Base-by-base conservation (phyloP, 306 rosid genomes). In the Quillaja saponaria region DNA sequence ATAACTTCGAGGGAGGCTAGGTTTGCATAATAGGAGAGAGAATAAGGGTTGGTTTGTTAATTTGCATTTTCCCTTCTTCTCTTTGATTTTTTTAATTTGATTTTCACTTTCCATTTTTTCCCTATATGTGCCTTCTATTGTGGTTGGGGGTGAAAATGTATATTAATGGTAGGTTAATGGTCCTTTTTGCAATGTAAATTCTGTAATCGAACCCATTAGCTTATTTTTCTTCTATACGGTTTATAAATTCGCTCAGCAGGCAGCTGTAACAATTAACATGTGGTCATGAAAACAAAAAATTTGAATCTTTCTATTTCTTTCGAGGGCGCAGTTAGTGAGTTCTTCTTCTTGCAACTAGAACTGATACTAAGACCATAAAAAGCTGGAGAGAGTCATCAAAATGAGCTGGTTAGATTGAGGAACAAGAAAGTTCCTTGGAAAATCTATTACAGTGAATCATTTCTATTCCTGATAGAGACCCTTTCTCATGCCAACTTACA, bases 91-190 rank as follows among this genome's bases (percentile, higher is more conserved):
- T 40, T 20, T 57, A 49, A 61, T 65, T 82, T 74, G 78, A 80
- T 71, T 8, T 90, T 71, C 73, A 55, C 55, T 75, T 72, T 82
- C 81, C 82, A 82, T 84, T 88, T 83, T 82, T 74, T 77, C 82
- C 86, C 95, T 76, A 66, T 69, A 74, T 77, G 80, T 77, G 82
- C 72, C 67, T 77, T 80, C 92, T 86, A 88, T 82, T 76, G 95
- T 95, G 90, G 78, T 78, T 81, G 83, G 80, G 87, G 82, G 86
- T 80, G 86, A 89, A 88, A 87, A 76, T 87, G 99, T 92, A 89
- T 74, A 89, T 92, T 79, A 83, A 42, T 80, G 59, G 83, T 76
- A 84, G 95, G 80, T 84, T 83, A 85, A 84, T 69, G 75, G 71
- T 77, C 73, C 76, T 78, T 71, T 71, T 80, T 72, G 81, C 90